phyloP scores from a whole-genome alignment of 805 yeast species.

The Debaryomyces maramus region DNA sequence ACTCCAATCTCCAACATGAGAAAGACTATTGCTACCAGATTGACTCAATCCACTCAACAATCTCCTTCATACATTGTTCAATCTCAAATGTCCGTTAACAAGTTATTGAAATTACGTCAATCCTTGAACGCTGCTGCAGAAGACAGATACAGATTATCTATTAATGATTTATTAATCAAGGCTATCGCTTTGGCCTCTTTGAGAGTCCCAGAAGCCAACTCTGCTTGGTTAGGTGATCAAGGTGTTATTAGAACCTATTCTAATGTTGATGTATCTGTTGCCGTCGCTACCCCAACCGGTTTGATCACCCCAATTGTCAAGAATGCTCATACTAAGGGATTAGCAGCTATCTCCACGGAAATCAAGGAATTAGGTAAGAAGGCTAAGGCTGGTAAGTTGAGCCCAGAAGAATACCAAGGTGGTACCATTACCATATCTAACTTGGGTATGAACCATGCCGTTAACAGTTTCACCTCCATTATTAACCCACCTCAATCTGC shows the following conservation, averaged over 20 bases:
- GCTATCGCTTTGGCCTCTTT: conserved; percentile 88
- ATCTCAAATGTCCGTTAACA: conserved; percentile 81
- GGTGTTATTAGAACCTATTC: conserved; percentile 89
- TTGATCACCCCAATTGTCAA: conserved; percentile 94
- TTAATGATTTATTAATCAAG: conserved; percentile 91
- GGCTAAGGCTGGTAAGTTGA: conserved; percentile 90
- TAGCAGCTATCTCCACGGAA: conserved; percentile 74
- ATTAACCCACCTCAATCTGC: conserved; percentile 97
- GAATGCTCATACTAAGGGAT: conserved; percentile 85
- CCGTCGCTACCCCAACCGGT: conserved; percentile 98
- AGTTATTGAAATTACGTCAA: conserved; percentile 87
- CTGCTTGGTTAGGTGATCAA: conserved; percentile 88
- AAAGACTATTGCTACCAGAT: conserved; percentile 86
- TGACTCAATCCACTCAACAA: conserved; percentile 78
- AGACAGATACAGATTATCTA: conserved; percentile 86
- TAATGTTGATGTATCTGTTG: conserved; percentile 95
- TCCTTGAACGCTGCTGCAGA: conserved; percentile 82
- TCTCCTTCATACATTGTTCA: conserved; percentile 93
- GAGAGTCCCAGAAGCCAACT: conserved; percentile 91
- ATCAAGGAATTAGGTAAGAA: conserved; percentile 93
- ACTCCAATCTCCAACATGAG: conserved; percentile 90
- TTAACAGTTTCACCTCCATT: conserved; percentile 88
- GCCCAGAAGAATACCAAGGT: conserved; percentile 98
- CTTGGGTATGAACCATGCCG: conserved; percentile 98
- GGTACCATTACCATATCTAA: conserved; percentile 98